Percentiles rank a stretch among this genome's conserved stretches.
These are phyloP conservation scores for Macrolepiota fuliginosa DNA, from an alignment of 768 basidiomycete genomes.

Conservation along the genomic window DNA sequence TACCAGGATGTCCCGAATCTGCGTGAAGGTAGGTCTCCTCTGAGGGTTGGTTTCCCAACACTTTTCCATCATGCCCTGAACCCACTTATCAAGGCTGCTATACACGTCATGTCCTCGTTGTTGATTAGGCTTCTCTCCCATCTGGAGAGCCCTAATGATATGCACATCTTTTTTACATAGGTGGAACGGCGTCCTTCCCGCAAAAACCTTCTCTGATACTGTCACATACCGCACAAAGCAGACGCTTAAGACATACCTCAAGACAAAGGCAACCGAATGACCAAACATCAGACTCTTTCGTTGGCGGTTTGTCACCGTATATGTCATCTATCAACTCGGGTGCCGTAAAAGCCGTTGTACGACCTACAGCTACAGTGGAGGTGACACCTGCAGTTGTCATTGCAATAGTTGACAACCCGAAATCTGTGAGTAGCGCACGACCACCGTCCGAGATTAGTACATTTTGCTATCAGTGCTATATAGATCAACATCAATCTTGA, in stretches of 20 bases:
- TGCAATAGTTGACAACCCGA: background rate
- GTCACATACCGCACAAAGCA: background rate
- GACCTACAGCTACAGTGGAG: background rate
- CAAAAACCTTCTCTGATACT: background rate
- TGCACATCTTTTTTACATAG: background rate
- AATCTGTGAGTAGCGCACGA: background rate
- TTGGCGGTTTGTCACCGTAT: background rate
- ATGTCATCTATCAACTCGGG: background rate
- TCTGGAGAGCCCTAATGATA: background rate
- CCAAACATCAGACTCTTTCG: background rate
- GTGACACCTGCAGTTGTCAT: background rate
- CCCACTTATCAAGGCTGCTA: background rate
- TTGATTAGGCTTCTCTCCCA: background rate
- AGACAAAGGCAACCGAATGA: background rate
- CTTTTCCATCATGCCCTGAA: background rate
- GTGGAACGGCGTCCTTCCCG: background rate
- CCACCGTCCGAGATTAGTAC: background rate
- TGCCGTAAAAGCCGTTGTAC: slow-evolving; percentile 2
- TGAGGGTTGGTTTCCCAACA: background rate
- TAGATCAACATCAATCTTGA: background rate
- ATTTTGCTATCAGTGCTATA: background rate
- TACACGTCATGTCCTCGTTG: background rate
- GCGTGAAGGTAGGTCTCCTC: background rate
- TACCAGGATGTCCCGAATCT: background rate
- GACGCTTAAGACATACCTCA: background rate